Conservation (phyloP, 106 monocot species). For the Apostasia ramifera region DNA sequence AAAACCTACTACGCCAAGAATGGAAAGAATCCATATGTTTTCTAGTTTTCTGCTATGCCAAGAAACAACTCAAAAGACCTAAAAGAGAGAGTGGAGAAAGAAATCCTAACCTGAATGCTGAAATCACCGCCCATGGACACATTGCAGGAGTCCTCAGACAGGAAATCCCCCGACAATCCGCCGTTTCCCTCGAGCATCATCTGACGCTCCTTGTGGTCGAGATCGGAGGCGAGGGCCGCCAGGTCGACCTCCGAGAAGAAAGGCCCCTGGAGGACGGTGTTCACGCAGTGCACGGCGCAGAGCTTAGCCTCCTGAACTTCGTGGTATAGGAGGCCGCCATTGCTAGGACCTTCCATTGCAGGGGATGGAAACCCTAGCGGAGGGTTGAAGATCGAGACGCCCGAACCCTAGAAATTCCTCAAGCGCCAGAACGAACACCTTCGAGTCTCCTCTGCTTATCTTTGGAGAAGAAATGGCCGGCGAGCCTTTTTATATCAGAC, state of each 20-base stretch:
- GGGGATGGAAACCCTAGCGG: background rate
- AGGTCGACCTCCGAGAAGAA: constrained; percentile 94
- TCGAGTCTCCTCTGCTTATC: too few relatives aligned
- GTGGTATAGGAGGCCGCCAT: constrained; percentile 92
- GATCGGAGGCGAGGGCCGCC: constrained; percentile 79
- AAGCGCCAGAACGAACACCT: too few relatives aligned
- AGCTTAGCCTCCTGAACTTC: constrained; percentile 94
- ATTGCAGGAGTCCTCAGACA: constrained; percentile 72
- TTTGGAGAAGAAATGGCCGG: too few relatives aligned
- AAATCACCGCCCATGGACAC: constrained; percentile 89
- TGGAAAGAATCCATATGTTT: too few relatives aligned
- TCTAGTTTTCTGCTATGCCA: background rate
- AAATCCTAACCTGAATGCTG: constrained; percentile 74
- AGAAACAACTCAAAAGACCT: background rate
- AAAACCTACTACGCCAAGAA: too few relatives aligned
- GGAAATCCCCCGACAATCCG: constrained; percentile 33
- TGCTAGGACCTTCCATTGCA: constrained; percentile 39
- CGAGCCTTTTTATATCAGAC: too few relatives aligned
- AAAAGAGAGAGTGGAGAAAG: background rate
- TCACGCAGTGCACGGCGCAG: constrained; percentile 96
- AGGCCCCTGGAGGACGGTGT: constrained; percentile 86
- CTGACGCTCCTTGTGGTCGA: constrained; percentile 67
- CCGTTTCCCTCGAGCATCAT: constrained; percentile 33
- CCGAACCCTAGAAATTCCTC: too few relatives aligned
- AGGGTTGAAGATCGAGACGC: too few relatives aligned